Evolutionary conservation across 2,329 filamentous ascomycete species (phyloP), one percentile per base, ranked within the genome.

Genomic region (Fusarium chaquense): DNA sequence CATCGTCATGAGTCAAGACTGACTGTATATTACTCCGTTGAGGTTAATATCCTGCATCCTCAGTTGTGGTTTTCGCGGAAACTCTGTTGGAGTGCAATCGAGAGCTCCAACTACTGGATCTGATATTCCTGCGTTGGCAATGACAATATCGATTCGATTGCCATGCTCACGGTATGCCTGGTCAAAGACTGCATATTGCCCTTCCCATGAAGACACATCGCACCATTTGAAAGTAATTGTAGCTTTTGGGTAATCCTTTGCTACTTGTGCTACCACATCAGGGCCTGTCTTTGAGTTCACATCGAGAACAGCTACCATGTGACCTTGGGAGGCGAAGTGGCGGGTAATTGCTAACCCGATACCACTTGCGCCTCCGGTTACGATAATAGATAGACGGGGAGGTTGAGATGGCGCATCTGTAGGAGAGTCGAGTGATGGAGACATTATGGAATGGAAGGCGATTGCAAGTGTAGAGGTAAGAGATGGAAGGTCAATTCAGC

Each of bases 21-120:
- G 12, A 58, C 56, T 58, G n/a, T 58, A 56, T 2, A 58, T 56
- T 0, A 58, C 50, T 1, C 56, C 56, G 1, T 44, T 58, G 1
- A 58, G 6, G 8, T 58, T 58, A 0, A 58, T 56, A 1, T 58
- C 50, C 2, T 58, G 56, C 56, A 58, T 58, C 1, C n/a, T 58
- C 16, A 56, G 3, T 3, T 58, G 40, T 0, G 56, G 56, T 11
- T 58, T 58, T 0, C 56, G 2, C 0, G 56, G 50, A 36, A 58
- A 56, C 24, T 58, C 56, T 8, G 56, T 56, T 0, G 56, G 50
- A 0, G 38, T 44, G 1, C 50, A 58, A 32, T 58, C 56, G 0
- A 58, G 56, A 0, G 56, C 56, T 3, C 56, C 56, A 9, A 58
- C 56, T 13, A 58, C n/a, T 11, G 56, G 56, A 20, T 58, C 56